These are phyloP conservation scores for Plectranthus barbatus DNA, from an alignment of 257 asterid species.

Conservation along the genomic window DNA sequence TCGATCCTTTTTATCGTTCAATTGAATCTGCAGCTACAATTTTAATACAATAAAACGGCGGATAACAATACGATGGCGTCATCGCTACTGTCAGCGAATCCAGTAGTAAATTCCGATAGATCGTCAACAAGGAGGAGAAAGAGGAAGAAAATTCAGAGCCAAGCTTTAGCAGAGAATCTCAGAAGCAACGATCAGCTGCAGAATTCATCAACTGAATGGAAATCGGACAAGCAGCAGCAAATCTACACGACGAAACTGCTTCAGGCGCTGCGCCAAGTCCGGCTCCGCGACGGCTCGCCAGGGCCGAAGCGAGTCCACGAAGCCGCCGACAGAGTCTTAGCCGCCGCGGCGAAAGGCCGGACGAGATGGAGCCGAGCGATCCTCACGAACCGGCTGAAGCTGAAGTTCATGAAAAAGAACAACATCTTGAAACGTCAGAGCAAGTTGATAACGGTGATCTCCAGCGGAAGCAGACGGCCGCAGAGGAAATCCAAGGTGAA, in stretches of 20 bases:
- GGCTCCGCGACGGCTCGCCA: slow-evolving; percentile 28
- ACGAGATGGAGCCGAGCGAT: slow-evolving; percentile 96
- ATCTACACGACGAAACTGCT: slow-evolving; percentile 80
- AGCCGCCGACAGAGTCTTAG: slow-evolving; percentile 73
- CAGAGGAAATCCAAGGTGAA: slow-evolving; percentile 50
- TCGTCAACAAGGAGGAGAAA: slow-evolving; percentile 34
- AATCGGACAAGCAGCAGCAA: slow-evolving; percentile 77
- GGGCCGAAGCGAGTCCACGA: slow-evolving; percentile 60
- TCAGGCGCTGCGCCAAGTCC: slow-evolving; percentile 76
- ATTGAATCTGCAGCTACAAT: slow-evolving; percentile 30
- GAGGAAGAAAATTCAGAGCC: slow-evolving; percentile 37
- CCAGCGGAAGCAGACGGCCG: slow-evolving; percentile 33
- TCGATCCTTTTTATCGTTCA: background rate
- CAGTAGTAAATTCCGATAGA: slow-evolving; percentile 37
- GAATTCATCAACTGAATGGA: slow-evolving; percentile 44
- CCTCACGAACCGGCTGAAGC: slow-evolving; percentile 56
- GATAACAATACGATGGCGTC: slow-evolving; percentile 24
- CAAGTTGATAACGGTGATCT: slow-evolving; percentile 25
- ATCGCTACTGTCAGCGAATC: slow-evolving; percentile 29
- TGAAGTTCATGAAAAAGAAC: slow-evolving; percentile 69
- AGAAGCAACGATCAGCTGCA: background rate
- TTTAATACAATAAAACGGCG: background rate
- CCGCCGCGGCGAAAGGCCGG: slow-evolving; percentile 73
- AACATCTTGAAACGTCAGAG: slow-evolving; percentile 40
- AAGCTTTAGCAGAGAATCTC: slow-evolving; percentile 7